Conservation (phyloP, 768 basidiomycete genomes). For the Grammothele lineata region DNA sequence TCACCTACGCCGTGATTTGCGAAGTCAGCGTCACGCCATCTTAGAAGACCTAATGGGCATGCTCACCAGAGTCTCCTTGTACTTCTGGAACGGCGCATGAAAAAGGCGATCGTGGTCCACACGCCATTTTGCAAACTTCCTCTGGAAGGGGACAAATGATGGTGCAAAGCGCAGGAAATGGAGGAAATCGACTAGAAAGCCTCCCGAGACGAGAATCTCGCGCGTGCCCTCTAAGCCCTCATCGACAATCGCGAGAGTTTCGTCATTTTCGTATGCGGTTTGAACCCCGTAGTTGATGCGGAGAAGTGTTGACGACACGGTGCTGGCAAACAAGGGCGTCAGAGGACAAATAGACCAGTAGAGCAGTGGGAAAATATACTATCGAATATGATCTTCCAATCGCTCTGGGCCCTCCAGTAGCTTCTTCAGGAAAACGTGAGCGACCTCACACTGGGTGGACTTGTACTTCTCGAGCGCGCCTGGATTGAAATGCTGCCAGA, state of each 20-base stretch:
- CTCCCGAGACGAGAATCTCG: neutral
- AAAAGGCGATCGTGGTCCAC: neutral
- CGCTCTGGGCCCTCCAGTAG: conserved; percentile 2
- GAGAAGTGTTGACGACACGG: neutral
- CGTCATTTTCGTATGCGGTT: neutral
- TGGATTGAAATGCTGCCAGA: conserved; percentile 10
- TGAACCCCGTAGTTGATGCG: neutral
- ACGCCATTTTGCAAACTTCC: neutral
- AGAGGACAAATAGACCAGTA: neutral
- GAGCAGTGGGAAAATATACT: neutral
- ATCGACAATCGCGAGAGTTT: neutral
- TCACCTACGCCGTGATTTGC: neutral
- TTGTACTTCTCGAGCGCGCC: neutral
- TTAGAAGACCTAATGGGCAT: neutral
- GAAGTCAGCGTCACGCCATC: neutral
- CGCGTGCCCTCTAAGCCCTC: neutral
- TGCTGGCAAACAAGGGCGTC: neutral
- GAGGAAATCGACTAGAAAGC: neutral
- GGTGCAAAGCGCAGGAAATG: neutral
- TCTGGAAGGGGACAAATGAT: neutral
- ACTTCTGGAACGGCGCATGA: neutral
- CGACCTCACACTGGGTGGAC: neutral
- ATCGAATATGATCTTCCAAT: neutral
- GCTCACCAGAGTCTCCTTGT: neutral
- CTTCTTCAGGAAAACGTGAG: conserved; percentile 5